Evolutionary conservation across 352 stramenopile species (phyloP).

Genomic region (Globisporangium solare): DNA sequence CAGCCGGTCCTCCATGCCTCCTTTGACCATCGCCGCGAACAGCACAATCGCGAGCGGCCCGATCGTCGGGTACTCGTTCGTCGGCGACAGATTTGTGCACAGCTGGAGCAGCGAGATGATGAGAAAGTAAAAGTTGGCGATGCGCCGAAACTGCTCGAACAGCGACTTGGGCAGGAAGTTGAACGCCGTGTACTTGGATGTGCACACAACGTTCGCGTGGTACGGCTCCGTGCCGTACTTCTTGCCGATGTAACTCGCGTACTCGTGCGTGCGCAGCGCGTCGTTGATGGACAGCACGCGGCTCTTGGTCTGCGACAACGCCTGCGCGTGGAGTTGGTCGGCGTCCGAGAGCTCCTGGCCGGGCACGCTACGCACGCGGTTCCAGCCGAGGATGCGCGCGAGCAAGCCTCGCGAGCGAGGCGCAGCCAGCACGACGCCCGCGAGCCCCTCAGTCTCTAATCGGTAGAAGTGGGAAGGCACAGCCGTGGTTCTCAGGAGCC

Average conservation of each 20-base stretch:
- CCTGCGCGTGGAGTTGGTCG: background rate
- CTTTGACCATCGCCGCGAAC: conserved; percentile 82
- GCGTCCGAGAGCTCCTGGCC: conserved; percentile 18
- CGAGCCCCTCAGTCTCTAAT: conserved; percentile 15
- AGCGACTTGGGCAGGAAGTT: conserved; percentile 95
- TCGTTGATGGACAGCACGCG: conserved; percentile 77
- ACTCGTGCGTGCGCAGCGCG: conserved; percentile 50
- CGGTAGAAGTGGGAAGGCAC: conserved; percentile 16
- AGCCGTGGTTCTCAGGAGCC: conserved; percentile 1
- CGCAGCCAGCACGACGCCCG: conserved; percentile 3
- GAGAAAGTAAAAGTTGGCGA: conserved; percentile 97
- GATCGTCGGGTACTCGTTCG: conserved; percentile 86
- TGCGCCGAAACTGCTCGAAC: conserved; percentile 93
- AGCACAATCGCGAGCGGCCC: conserved; percentile 76
- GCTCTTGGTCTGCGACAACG: conserved; percentile 32
- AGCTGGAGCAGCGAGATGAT: conserved; percentile 94
- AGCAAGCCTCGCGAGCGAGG: background rate
- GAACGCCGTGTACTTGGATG: conserved; percentile 93
- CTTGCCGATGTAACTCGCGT: conserved; percentile 48
- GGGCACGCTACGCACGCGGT: conserved; percentile 24
- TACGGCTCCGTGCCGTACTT: conserved; percentile 31
- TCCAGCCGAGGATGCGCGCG: conserved; percentile 20
- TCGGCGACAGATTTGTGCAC: conserved; percentile 82
- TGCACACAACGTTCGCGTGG: conserved; percentile 62
- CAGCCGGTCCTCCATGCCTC: conserved; percentile 70